phyloP scores from a whole-genome alignment of 228 moss, liverwort and hornwort genomes.

The Sphagnum fallax region DNA sequence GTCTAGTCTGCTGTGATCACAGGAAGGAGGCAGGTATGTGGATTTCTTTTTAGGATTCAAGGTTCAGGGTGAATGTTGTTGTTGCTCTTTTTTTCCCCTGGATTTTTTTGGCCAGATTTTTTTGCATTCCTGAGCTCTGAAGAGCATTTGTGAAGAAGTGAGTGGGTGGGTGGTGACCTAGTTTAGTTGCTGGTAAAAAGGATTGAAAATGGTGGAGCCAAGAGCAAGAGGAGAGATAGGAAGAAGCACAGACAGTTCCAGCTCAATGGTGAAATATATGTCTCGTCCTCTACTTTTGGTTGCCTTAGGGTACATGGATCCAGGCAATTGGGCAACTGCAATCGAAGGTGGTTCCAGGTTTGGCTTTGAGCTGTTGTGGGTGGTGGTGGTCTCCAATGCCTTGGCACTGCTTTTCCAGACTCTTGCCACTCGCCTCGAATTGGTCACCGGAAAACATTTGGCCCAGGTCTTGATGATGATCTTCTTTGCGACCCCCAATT shows the following conservation, averaged over 20 bases:
- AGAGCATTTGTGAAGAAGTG: too few species aligned
- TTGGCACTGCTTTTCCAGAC: slow-evolving; percentile 75
- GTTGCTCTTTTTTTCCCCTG: background rate
- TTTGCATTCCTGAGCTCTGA: too few species aligned
- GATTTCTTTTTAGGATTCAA: background rate
- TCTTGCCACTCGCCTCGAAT: slow-evolving; percentile 63
- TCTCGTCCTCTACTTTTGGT: slow-evolving; percentile 61
- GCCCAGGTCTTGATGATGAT: slow-evolving; percentile 40
- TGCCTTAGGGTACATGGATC: slow-evolving; percentile 80
- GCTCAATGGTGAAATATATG: slow-evolving; percentile 30
- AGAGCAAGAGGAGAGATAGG: background rate
- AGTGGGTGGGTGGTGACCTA: too few species aligned
- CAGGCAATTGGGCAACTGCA: slow-evolving; percentile 80
- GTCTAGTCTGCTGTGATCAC: background rate
- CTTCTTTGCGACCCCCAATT: background rate
- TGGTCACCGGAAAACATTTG: slow-evolving; percentile 71
- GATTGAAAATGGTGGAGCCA: background rate
- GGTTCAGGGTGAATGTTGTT: background rate
- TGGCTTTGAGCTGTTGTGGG: slow-evolving; percentile 75
- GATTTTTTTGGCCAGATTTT: background rate
- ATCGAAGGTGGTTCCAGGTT: slow-evolving; percentile 75
- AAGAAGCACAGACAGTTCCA: too few species aligned
- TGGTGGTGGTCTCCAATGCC: slow-evolving; percentile 49
- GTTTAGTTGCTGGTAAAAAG: too few species aligned
- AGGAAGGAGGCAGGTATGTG: background rate